Percentiles rank a stretch among this genome's conserved stretches.
Conservation (phyloP, 2,329 filamentous ascomycete species). For the Beauveria varroae region DNA sequence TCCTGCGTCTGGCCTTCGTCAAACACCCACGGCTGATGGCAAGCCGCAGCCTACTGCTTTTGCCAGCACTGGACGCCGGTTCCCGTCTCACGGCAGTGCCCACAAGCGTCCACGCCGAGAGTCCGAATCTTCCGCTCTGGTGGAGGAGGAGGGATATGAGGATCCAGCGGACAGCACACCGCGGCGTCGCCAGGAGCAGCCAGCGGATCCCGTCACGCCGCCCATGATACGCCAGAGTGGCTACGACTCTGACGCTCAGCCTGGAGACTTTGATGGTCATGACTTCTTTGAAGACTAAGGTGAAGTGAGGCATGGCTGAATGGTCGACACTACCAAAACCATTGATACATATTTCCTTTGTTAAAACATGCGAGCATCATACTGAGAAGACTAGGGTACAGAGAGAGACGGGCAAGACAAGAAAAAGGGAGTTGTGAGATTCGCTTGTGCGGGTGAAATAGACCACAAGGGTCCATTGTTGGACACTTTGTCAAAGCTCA, state of each 20-base stretch:
- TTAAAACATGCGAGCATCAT: conserved; percentile 14
- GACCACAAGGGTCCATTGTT: neutral
- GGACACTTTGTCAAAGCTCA: neutral
- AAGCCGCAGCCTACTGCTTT: conserved; percentile 53
- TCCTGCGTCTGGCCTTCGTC: conserved; percentile 67
- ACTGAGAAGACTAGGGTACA: neutral
- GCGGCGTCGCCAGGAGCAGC: conserved; percentile 28
- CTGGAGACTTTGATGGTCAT: conserved; percentile 52
- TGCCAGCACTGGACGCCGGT: conserved; percentile 50
- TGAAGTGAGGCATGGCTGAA: neutral
- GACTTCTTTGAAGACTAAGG: conserved; percentile 46
- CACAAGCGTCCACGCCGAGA: conserved; percentile 20
- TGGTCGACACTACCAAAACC: neutral
- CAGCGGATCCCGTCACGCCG: conserved; percentile 45
- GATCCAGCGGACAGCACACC: conserved; percentile 35
- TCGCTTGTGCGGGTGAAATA: neutral
- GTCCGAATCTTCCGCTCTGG: conserved; percentile 22
- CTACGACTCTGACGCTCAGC: conserved; percentile 55
- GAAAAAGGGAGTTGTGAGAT: neutral
- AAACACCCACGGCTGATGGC: conserved; percentile 40
- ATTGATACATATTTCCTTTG: conserved; percentile 20
- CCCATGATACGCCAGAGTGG: conserved; percentile 52
- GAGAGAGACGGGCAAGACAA: neutral
- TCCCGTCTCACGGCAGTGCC: conserved; percentile 36
- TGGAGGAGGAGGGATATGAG: conserved; percentile 26